Evolutionary conservation across 2,329 filamentous ascomycete species (phyloP).

Genomic region (Neopestalotiopsis rosae): DNA sequence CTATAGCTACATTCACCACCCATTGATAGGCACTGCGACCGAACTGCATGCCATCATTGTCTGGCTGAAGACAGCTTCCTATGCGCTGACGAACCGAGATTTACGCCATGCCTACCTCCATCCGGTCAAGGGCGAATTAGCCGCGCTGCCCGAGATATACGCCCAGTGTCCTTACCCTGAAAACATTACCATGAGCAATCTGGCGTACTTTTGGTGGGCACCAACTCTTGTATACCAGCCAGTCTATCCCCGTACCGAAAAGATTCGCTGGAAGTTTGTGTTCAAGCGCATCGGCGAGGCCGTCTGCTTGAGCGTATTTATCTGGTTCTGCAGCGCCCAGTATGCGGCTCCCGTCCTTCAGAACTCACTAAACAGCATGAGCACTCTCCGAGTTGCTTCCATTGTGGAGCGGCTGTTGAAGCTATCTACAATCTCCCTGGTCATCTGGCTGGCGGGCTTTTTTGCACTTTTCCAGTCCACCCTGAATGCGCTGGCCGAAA

Average conservation of each 20-base stretch:
- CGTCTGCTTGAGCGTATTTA: constrained; percentile 79
- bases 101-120: constrained; percentile 89
- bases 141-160: constrained; percentile 82
- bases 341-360: constrained; percentile 89
- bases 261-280: constrained; percentile 88
- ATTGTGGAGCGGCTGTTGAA: constrained; percentile 93
- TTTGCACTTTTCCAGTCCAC: constrained; percentile 95
- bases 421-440: constrained; percentile 89
- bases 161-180: constrained; percentile 82
- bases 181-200: constrained; percentile 87
- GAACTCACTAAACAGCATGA: constrained; percentile 90
- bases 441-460: constrained; percentile 98
- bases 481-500: constrained; percentile 88
- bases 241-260: constrained; percentile 84
- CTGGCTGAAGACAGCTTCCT: constrained; percentile 94
- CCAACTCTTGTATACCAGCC: constrained; percentile 97
- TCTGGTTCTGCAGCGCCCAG: constrained; percentile 94
- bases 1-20: constrained; percentile 91
- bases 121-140: constrained; percentile 68
- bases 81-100: constrained; percentile 95
- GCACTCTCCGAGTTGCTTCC: constrained; percentile 76
- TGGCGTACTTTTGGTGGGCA: constrained; percentile 97
- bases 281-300: constrained; percentile 81
- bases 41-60: constrained; percentile 94
- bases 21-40: constrained; percentile 87